Base-by-base conservation (phyloP, 345 rosid species). In the Euphorbia peplus region DNA sequence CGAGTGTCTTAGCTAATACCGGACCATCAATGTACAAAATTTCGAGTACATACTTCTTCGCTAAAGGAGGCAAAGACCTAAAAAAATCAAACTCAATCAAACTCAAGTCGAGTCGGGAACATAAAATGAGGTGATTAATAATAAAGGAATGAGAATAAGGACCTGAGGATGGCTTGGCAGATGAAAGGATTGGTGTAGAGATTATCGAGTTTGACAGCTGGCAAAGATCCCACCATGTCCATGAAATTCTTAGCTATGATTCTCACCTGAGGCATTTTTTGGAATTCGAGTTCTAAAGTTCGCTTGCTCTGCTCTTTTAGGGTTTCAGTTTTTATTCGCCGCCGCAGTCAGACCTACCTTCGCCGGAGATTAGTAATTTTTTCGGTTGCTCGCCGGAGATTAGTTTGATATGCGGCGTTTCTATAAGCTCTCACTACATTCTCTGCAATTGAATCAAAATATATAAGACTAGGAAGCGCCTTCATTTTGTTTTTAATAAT, bases 91-190 rank as follows among this genome's bases (percentile, higher is more conserved):
- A 46, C 30, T n/a, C 21, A 11, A 61, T 22, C 37, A 50, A 61
- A 3, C 5, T 37, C 25, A n/a, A n/a, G n/a, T n/a, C n/a, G n/a
- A n/a, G n/a, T n/a, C n/a, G n/a, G n/a, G n/a, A n/a, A n/a, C n/a
- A n/a, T n/a, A n/a, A n/a, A n/a, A n/a, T n/a, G n/a, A n/a, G n/a
- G n/a, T n/a, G n/a, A n/a, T n/a, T 37, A 22, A 32, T 1, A 19
- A 39, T 8, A 25, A 28, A 18, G 1, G 1, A 21, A 28, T 2
- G 30, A 1, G 6, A 51, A 42, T 24, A 60, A 53, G 15, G 53
- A 89, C 96, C 97, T 89, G 85, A 95, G 93, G 75, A 91, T 91
- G 71, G 99, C 99, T 64, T 95, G 91, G 69, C 95, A 91, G 41
- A 95, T 91, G 83, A 88, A 91, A 15, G 87, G 82, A 66, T 88